A percentile compares a stretch with the other conserved stretches of the same genome.
These are phyloP conservation scores for Rhazya stricta DNA, from an alignment of 257 asterid genomes.

Conservation along the genomic window DNA sequence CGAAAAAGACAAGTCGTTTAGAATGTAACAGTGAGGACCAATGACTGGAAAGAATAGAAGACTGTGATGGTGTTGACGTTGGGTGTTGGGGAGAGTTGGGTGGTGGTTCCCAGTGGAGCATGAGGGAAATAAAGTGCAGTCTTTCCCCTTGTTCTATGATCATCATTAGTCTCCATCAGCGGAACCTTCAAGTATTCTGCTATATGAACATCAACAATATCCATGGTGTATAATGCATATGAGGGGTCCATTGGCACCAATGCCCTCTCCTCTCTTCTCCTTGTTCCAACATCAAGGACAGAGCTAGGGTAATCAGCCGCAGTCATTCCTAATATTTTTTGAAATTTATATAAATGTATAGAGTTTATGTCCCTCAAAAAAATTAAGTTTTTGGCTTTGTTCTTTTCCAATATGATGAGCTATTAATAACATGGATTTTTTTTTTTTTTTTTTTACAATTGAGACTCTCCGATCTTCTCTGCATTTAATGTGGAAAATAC, in stretches of 20 bases:
- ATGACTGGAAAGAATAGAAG: neutral
- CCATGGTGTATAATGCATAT: neutral
- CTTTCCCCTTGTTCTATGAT: conserved; percentile 12
- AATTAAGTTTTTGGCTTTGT: no score
- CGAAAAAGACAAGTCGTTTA: conserved; percentile 8
- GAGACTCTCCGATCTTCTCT: no score
- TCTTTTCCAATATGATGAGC: no score
- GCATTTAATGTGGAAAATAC: no score
- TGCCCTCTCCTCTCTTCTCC: neutral
- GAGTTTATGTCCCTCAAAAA: no score
- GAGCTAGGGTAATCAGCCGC: no score
- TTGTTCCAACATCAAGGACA: no score
- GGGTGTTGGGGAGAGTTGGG: neutral
- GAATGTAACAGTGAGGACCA: conserved; percentile 14
- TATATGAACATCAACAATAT: neutral
- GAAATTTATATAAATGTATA: no score
- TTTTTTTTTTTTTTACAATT: no score
- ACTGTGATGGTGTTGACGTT: no score
- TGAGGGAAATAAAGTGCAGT: conserved; percentile 26
- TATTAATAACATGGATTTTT: no score
- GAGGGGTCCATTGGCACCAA: neutral
- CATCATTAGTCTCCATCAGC: conserved; percentile 28
- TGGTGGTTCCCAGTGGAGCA: conserved; percentile 18
- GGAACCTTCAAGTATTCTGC: conserved; percentile 19
- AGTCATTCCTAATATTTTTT: no score